Base-by-base conservation (phyloP, 2,329 filamentous ascomycete genomes). In the Diaporthe destruens region DNA sequence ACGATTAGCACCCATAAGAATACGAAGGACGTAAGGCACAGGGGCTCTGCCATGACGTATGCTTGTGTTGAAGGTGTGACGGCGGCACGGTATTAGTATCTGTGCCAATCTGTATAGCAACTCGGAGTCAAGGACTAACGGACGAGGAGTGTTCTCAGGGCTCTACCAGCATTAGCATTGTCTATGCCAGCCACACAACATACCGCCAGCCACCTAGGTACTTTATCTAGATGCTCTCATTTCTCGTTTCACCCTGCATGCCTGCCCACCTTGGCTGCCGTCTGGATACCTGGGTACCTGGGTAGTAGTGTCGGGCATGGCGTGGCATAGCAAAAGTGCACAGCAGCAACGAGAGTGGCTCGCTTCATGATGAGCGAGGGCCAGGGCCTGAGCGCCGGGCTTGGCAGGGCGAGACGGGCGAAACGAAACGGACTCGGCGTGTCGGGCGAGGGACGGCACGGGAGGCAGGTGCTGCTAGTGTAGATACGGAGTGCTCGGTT, bases 371-470 rank as follows among this genome's bases (percentile, higher is more conserved):
- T 42, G 12, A 11, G 14, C 39, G 39, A 9, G 53, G 25, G 16
- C 18, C 20, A 5, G 20, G 57, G 57, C 44, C 16, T 9, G 16
- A 54, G 53, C 14, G 53, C 53, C 53, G 53, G 53, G 53, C 53
- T 61, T 61, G 36, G 57, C 23, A 20, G 29, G n/a, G 11, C 18
- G 42, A 66, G 47, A 32, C 29, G 29, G n/a, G 11, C 18, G 42
- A 66, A 32, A 20, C 18, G 42, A 66, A 32, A 32, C 61, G 32
- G 61, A 39, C n/a, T 39, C 61, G 61, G 47, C 61, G 61, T 39
- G n/a, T 53, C 61, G 61, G 47, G 47, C 61, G 61, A 53, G 47
- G 32, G 32, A 29, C 61, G 42, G 59, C 7, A 49, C 59, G 42
- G 42, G 59, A 49, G 42, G 3, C 42, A 12, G 36, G 18, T 29